Evolutionary conservation across 768 basidiomycete species (phyloP).

Genomic region (Suillus occidentalis): DNA sequence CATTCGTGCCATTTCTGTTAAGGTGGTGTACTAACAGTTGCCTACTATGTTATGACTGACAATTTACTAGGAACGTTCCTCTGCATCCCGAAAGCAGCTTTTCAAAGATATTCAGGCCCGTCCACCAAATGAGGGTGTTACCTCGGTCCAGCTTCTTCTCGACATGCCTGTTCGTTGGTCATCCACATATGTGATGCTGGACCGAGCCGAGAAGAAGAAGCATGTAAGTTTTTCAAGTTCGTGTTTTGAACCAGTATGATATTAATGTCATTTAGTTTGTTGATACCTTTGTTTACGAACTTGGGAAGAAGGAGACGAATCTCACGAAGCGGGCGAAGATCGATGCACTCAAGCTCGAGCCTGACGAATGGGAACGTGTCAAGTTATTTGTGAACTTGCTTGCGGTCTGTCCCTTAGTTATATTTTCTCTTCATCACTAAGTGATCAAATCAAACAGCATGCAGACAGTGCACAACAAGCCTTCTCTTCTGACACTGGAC

Average conservation of each 20-base stretch:
- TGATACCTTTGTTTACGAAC: constrained; percentile 24
- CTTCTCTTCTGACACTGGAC: constrained; percentile 28
- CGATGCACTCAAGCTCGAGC: constrained; percentile 10
- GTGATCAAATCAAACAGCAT: constrained; percentile 19
- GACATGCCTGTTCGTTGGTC: constrained; percentile 36
- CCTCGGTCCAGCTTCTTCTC: constrained; percentile 18
- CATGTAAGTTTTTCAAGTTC: constrained; percentile 8
- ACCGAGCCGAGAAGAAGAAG: constrained; percentile 19
- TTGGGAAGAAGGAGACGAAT: constrained; percentile 20
- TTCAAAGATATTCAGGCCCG: constrained; percentile 19
- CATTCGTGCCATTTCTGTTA: neutral
- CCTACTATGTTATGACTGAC: too few relatives aligned
- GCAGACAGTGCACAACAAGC: constrained; percentile 32
- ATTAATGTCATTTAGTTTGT: too few relatives aligned
- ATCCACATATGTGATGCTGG: constrained; percentile 13
- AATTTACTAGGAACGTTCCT: constrained; percentile 15
- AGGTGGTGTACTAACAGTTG: too few relatives aligned
- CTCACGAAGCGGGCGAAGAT: constrained; percentile 16
- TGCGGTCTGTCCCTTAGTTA: constrained; percentile 12
- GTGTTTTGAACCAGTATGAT: neutral
- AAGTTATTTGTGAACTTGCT: constrained; percentile 20
- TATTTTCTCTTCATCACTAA: neutral
- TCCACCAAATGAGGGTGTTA: neutral
- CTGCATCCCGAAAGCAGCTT: constrained; percentile 22
- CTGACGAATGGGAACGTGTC: constrained; percentile 25